phyloP scores from a whole-genome alignment of 306 rosid genomes.

The Castanospermum australe region DNA sequence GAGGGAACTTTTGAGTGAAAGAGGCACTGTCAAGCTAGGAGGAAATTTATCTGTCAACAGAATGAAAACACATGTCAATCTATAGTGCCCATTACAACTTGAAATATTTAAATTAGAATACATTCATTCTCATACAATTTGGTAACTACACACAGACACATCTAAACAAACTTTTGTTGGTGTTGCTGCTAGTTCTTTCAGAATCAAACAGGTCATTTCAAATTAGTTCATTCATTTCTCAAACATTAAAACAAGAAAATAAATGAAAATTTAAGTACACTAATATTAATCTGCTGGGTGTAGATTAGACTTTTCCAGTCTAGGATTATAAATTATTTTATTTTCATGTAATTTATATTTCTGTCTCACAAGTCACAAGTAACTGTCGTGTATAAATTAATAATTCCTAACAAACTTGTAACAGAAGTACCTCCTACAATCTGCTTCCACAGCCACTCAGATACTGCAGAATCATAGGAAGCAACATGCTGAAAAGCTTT shows the following conservation, averaged over 20 bases:
- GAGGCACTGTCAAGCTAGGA: slow-evolving; percentile 73
- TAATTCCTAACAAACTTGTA: not conserved
- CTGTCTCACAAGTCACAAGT: not conserved
- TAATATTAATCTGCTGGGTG: not conserved
- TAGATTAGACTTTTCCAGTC: not conserved
- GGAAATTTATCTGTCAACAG: slow-evolving; percentile 72
- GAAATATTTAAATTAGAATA: slow-evolving; percentile 3
- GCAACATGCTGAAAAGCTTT: slow-evolving; percentile 93
- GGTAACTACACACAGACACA: not conserved
- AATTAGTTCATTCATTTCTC: not conserved
- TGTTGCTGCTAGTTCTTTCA: not conserved
- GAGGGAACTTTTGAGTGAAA: slow-evolving; percentile 62
- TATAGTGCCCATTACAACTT: not conserved
- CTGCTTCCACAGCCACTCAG: slow-evolving; percentile 98
- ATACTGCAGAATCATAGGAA: slow-evolving; percentile 88
- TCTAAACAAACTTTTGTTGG: not conserved
- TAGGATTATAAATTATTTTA: not conserved
- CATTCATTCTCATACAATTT: not conserved
- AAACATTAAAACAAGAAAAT: not conserved
- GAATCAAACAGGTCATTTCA: not conserved
- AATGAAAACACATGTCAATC: slow-evolving; percentile 28
- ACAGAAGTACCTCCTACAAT: slow-evolving; percentile 57
- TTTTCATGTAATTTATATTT: not conserved
- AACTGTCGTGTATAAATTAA: not conserved
- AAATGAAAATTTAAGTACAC: not conserved